Percentiles rank a stretch among this genome's conserved stretches.
Evolutionary conservation across 257 asterid species (phyloP).

Genomic region (Cinchona pubescens): DNA sequence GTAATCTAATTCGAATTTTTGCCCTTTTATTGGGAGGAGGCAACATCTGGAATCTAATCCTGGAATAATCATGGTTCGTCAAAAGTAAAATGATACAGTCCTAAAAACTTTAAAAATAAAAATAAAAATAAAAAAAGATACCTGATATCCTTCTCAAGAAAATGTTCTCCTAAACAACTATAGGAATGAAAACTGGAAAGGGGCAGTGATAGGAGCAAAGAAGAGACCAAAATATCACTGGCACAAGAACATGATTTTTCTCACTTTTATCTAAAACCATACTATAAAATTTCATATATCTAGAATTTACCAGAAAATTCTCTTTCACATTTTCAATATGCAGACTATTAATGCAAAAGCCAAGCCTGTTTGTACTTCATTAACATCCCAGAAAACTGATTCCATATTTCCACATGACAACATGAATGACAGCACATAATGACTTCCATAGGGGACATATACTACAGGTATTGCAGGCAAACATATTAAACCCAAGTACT

Average conservation of each 20-base stretch:
- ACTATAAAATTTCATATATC: no score
- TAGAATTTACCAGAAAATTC: not conserved
- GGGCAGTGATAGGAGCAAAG: not conserved
- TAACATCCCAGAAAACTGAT: not conserved
- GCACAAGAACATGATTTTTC: not conserved
- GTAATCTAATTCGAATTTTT: not conserved
- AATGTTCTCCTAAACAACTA: not conserved
- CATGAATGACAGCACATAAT: not conserved
- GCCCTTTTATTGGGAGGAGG: not conserved
- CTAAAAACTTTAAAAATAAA: no score
- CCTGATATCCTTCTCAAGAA: not conserved
- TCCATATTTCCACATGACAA: not conserved
- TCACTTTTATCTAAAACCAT: not conserved
- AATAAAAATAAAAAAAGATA: no score
- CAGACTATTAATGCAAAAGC: no score
- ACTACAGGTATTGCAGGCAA: conserved; percentile 6
- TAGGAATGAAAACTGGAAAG: not conserved
- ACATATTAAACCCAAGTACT: not conserved
- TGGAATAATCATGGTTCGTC: not conserved
- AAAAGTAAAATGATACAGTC: not conserved
- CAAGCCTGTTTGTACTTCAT: not conserved
- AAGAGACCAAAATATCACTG: not conserved
- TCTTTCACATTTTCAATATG: not conserved
- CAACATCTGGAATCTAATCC: not conserved
- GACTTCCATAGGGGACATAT: not conserved